phyloP scores from a whole-genome alignment of 148 eudicot species.

The Oxyria digyna region DNA sequence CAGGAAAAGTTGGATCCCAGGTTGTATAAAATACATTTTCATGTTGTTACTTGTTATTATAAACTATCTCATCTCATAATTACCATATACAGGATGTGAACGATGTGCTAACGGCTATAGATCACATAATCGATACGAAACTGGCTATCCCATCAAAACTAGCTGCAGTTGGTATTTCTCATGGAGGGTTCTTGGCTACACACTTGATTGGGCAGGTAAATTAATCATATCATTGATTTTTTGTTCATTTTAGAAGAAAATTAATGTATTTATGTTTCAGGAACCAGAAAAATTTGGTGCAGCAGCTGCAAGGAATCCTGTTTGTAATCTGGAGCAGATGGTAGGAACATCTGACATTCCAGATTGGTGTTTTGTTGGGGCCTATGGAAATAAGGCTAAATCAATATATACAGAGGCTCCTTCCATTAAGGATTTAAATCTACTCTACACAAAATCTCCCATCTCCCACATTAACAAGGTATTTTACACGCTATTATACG shows the following conservation, averaged over 20 bases:
- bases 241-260: too few species aligned
- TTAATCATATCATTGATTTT: too few species aligned
- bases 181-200: constrained; percentile 92
- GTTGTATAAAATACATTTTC: too few species aligned
- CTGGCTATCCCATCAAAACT: constrained; percentile 72
- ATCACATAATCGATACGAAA: constrained; percentile 44
- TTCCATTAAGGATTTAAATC: constrained; percentile 44
- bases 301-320: constrained; percentile 86
- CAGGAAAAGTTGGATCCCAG: constrained; percentile 78
- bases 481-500: too few species aligned
- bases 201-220: constrained; percentile 99
- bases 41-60: too few species aligned
- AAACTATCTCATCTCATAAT: too few species aligned
- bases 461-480: constrained; percentile 70
- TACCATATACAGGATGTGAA: constrained; percentile 56
- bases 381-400: constrained; percentile 51
- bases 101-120: constrained; percentile 84
- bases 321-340: constrained; percentile 79
- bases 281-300: constrained; percentile 84
- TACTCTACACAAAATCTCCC: constrained; percentile 62
- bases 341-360: constrained; percentile 87
- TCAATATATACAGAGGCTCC: constrained; percentile 64
- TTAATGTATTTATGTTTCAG: too few species aligned
- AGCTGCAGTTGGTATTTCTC: constrained; percentile 73
- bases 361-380: constrained; percentile 81